phyloP scores from a whole-genome alignment of 768 basidiomycete species.

The Rhodotorula kratochvilovae region DNA sequence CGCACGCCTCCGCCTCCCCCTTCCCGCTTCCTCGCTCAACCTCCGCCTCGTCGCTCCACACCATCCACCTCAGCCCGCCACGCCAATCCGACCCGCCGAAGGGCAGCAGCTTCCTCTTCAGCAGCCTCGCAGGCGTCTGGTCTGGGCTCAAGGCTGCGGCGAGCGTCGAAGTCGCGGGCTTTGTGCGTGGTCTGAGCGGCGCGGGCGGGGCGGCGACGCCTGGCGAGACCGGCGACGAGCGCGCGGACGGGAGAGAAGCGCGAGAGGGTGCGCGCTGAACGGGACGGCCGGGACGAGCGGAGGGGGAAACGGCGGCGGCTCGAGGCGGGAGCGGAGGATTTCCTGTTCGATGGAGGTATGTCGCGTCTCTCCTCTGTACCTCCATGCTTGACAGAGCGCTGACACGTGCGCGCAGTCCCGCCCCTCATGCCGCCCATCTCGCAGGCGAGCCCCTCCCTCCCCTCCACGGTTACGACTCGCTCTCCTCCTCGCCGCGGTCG shows the following conservation, averaged over 20 bases:
- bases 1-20: no score
- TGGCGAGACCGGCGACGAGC: no score
- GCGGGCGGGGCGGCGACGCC: neutral
- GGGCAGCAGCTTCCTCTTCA: neutral
- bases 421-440: slow-evolving; percentile 26
- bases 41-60: neutral
- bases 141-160: slow-evolving; percentile 1
- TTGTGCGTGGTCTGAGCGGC: neutral
- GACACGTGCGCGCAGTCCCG: neutral
- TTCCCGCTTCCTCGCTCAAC: neutral
- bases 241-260: neutral
- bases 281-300: neutral
- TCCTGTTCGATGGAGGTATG: slow-evolving; percentile 16
- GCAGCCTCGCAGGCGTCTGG: slow-evolving; percentile 15
- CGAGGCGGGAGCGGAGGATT: neutral
- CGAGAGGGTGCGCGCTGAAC: neutral
- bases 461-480: neutral
- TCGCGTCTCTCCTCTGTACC: neutral
- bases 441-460: neutral
- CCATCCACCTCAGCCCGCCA: neutral
- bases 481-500: neutral
- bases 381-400: neutral
- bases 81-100: neutral
- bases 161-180: slow-evolving; percentile 4
- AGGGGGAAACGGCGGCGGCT: slow-evolving; percentile 1